phyloP scores from a whole-genome alignment of 1,284 basidiomycete species.

The Malassezia cuniculi region DNA sequence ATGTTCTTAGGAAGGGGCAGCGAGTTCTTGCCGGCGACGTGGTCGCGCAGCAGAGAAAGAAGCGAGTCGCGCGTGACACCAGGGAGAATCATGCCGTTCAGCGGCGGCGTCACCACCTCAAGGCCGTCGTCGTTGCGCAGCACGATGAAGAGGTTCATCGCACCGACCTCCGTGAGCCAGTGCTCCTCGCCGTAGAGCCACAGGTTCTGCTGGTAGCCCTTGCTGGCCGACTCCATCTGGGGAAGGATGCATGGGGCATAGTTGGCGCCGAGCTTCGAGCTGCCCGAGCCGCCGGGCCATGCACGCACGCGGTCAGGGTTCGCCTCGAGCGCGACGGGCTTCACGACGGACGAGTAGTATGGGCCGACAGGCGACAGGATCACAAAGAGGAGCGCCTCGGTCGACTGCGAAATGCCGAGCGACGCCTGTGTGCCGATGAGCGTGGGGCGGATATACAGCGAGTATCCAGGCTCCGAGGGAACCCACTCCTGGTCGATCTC shows the following conservation, averaged over 20 bases:
- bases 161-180: constrained; percentile 52
- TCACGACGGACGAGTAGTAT: constrained; percentile 89
- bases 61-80: constrained; percentile 83
- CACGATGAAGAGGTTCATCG: constrained; percentile 91
- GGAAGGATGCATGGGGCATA: constrained; percentile 49
- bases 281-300: constrained; percentile 42
- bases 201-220: constrained; percentile 85
- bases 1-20: constrained; percentile 49
- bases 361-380: constrained; percentile 73
- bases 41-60: constrained; percentile 65
- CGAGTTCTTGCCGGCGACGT: constrained; percentile 53
- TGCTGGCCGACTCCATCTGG: constrained; percentile 66
- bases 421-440: constrained; percentile 81
- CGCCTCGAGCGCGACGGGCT: constrained; percentile 81
- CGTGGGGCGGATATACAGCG: constrained; percentile 71
- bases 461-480: constrained; percentile 74
- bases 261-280: constrained; percentile 43
- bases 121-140: constrained; percentile 61
- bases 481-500: constrained; percentile 82
- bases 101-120: constrained; percentile 54
- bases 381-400: constrained; percentile 81
- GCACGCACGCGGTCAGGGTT: constrained; percentile 66
- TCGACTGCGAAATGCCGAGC: constrained; percentile 75
- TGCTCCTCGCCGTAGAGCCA: constrained; percentile 59
- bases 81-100: constrained; percentile 89